Conservation (phyloP, 352 stramenopile species). For the Phytophthora citrophthora region DNA sequence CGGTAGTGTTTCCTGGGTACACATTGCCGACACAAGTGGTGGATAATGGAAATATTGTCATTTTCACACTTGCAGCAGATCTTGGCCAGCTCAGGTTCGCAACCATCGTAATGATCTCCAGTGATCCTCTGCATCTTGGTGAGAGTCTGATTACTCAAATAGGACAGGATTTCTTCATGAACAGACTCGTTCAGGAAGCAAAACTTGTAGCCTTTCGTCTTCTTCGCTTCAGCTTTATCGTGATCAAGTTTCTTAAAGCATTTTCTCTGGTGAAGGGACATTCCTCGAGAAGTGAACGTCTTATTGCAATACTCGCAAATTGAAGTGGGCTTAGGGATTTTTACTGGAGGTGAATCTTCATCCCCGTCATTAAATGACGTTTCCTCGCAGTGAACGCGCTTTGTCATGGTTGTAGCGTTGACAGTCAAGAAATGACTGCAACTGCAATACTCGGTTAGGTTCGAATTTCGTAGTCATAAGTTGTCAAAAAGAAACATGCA, state of each 20-base stretch:
- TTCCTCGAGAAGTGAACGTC: slow-evolving; percentile 21
- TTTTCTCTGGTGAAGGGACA: slow-evolving; percentile 23
- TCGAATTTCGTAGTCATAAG: too few relatives aligned
- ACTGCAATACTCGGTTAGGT: background rate
- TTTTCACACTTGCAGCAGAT: too few relatives aligned
- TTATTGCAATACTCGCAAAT: background rate
- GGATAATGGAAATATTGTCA: too few relatives aligned
- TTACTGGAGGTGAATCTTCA: too few relatives aligned
- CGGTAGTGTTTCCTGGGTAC: too few relatives aligned
- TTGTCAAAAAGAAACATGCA: too few relatives aligned
- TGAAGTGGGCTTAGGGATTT: too few relatives aligned
- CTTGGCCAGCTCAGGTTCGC: too few relatives aligned
- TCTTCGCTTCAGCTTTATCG: slow-evolving; percentile 9
- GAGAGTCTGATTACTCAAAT: slow-evolving; percentile 16
- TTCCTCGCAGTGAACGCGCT: background rate
- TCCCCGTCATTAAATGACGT: background rate
- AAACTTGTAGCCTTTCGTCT: slow-evolving; percentile 23
- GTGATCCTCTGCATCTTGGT: too few relatives aligned
- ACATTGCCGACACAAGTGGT: too few relatives aligned
- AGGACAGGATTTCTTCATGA: slow-evolving; percentile 21
- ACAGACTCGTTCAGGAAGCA: slow-evolving; percentile 17
- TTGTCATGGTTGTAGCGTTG: background rate
- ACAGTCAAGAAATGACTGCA: too few relatives aligned
- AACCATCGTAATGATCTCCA: too few relatives aligned
- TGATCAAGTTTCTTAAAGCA: slow-evolving; percentile 12